Conservation (phyloP, 495 filamentous ascomycete genomes). For the Penicillium coffeae region DNA sequence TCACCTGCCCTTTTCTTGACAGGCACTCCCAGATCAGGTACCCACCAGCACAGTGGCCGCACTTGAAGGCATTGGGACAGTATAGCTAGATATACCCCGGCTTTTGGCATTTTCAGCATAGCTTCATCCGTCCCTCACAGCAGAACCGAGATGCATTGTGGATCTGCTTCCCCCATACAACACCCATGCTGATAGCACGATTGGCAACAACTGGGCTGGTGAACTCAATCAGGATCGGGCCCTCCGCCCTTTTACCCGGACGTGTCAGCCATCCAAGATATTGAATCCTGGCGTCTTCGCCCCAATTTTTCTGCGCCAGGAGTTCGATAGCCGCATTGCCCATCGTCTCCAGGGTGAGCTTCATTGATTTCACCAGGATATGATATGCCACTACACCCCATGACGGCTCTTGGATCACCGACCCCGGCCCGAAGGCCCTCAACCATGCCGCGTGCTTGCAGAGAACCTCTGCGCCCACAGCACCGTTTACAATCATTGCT, state of each 20-base stretch:
- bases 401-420: constrained; percentile 11
- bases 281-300: constrained; percentile 5
- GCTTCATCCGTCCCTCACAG: constrained; percentile 2
- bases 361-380: constrained; percentile 6
- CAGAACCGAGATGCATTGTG: constrained; percentile 1
- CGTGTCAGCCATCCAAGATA: constrained; percentile 9
- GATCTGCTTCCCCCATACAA: constrained; percentile 9
- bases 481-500: constrained; percentile 4
- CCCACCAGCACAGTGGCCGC: too few species aligned
- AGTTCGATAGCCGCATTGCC: constrained; percentile 1
- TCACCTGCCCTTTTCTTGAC: too few species aligned
- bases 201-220: constrained; percentile 16
- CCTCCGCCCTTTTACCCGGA: constrained; percentile 5
- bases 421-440: constrained; percentile 4
- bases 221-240: constrained; percentile 19
- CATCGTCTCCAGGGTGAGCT: constrained; percentile 10
- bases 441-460: constrained; percentile 7
- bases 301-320: constrained; percentile 8
- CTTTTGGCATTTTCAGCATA: constrained; percentile 4
- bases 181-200: constrained; percentile 7
- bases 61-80: neutral
- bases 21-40: too few species aligned
- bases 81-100: constrained; percentile 1
- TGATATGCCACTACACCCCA: constrained; percentile 17
- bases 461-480: constrained; percentile 9